Base-by-base conservation (phyloP, 2,329 filamentous ascomycete species). In the Pseudogymnoascus verrucosus region DNA sequence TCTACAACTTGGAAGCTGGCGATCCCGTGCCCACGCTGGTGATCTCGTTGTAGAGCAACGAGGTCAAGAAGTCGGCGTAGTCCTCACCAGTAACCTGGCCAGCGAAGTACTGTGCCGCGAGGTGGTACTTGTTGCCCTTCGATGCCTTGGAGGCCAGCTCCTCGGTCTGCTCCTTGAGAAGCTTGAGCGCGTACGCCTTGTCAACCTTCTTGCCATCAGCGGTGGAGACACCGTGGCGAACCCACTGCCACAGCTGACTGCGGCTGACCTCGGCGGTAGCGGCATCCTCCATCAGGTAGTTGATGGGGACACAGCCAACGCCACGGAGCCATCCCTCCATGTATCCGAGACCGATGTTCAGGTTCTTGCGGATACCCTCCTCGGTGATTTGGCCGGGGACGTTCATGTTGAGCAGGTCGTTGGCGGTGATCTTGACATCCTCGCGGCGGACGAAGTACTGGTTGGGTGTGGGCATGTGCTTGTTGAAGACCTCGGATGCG, bases 301-400 rank as follows among this genome's bases (percentile, higher is more conserved):
- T 97, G 79, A 98, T 97, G 60, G 95, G 95, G 62, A 98, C 93
- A 72, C 95, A 99, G 64, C 95, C 95, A 21, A 98, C 84, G 36
- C 93, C 95, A 67, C 93, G 89, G 65, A 98, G 82, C 95, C 95
- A 99, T 66, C 91, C 95, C 79, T 99, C 95, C 93, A 98, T 99
- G 79, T 99, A 99, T 61, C 90, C 89, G 5, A 99, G 85, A 40
- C 93, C 95, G 69, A 99, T 98, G 79, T 92, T 93, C 68, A 99
- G 82, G 81, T 98, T 99, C 87, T 97, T 96, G 74, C 90, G 87
- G 79, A 99, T 97, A 64, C 95, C 95, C 4, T 88, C 91, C 77
- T 98, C 93, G 70, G 93, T 97, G 75, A 99, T 84, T 75, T 86
- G 84, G 26, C 95, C 95, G 5, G 93, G 92, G 1, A 98, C 90